A percentile compares a stretch with the other conserved stretches of the same genome.
Evolutionary conservation across 1,284 basidiomycete genomes (phyloP).

Genomic region (Puccinia hordei): DNA sequence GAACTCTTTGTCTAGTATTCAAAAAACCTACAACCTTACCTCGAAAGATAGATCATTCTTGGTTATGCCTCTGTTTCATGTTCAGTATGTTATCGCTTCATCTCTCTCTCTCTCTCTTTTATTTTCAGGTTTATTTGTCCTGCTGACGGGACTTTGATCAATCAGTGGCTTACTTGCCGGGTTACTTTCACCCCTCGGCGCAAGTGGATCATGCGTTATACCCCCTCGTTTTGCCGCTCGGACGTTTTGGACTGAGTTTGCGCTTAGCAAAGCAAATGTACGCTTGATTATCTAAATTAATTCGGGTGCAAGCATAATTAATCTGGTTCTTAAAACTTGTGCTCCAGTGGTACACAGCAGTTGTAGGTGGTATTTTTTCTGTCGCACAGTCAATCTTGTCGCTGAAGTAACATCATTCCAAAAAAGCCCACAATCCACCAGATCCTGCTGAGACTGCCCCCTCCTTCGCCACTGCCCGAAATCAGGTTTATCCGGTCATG

Average conservation of each 20-base stretch:
- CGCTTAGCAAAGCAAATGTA: slow-evolving; percentile 58
- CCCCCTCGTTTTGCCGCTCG: slow-evolving; percentile 66
- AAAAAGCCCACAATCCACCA: slow-evolving; percentile 64
- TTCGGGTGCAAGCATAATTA: slow-evolving; percentile 54
- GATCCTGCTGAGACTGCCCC: slow-evolving; percentile 61
- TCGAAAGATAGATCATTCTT: slow-evolving; percentile 61
- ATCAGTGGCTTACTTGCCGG: slow-evolving; percentile 66
- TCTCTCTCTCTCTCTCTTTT: too few relatives aligned
- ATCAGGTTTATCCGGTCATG: slow-evolving; percentile 64
- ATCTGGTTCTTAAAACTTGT: background rate
- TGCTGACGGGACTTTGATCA: slow-evolving; percentile 5
- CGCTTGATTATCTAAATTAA: background rate
- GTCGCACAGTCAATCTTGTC: background rate
- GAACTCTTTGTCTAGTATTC: slow-evolving; percentile 58
- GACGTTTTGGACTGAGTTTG: slow-evolving; percentile 67
- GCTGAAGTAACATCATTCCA: slow-evolving; percentile 19
- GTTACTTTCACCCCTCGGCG: slow-evolving; percentile 67
- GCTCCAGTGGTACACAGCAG: slow-evolving; percentile 63
- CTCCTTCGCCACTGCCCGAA: slow-evolving; percentile 60
- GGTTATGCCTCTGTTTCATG: slow-evolving; percentile 73
- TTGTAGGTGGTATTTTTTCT: slow-evolving; percentile 39
- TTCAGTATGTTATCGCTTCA: slow-evolving; percentile 62
- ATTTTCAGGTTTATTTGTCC: background rate
- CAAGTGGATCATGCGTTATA: slow-evolving; percentile 67
- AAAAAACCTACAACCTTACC: slow-evolving; percentile 66